Conservation (phyloP, 257 asterid genomes). For the Ilex aquifolium region DNA sequence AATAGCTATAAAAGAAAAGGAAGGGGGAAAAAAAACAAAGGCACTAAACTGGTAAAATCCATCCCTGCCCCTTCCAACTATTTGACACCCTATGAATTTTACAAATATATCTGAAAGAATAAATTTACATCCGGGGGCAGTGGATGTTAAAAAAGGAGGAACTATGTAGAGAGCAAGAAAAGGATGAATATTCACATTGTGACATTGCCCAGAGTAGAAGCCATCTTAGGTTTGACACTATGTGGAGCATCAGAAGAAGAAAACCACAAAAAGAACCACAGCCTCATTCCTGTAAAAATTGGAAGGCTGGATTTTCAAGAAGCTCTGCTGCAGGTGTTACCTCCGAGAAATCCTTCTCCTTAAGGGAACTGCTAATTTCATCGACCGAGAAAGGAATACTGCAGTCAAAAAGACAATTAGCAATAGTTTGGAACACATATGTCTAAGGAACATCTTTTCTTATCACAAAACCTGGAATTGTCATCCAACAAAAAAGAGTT, state of each 20-base stretch:
- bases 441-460: not conserved
- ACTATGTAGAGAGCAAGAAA: too few species aligned
- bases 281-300: slow-evolving; percentile 59
- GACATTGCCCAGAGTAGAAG: slow-evolving; percentile 8
- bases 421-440: not conserved
- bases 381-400: slow-evolving; percentile 68
- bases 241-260: not conserved
- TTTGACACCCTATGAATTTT: slow-evolving; percentile 37
- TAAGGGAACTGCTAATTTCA: slow-evolving; percentile 49
- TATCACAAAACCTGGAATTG: slow-evolving; percentile 41
- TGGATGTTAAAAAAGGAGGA: slow-evolving; percentile 9
- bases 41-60: slow-evolving; percentile 13
- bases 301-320: slow-evolving; percentile 56
- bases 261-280: slow-evolving; percentile 7
- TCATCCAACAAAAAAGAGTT: slow-evolving; percentile 57
- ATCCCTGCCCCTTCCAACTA: slow-evolving; percentile 31
- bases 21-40: slow-evolving; percentile 4
- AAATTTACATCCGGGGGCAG: slow-evolving; percentile 27
- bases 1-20: slow-evolving; percentile 2
- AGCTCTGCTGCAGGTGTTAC: slow-evolving; percentile 66
- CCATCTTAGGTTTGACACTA: slow-evolving; percentile 17
- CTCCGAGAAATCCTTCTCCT: slow-evolving; percentile 54
- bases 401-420: slow-evolving; percentile 19
- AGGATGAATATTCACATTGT: too few species aligned
- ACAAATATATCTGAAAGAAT: slow-evolving; percentile 28